Evolutionary conservation across 1,284 basidiomycete species (phyloP), one percentile per base, ranked within the genome.

Genomic region (Puccinia hordei): DNA sequence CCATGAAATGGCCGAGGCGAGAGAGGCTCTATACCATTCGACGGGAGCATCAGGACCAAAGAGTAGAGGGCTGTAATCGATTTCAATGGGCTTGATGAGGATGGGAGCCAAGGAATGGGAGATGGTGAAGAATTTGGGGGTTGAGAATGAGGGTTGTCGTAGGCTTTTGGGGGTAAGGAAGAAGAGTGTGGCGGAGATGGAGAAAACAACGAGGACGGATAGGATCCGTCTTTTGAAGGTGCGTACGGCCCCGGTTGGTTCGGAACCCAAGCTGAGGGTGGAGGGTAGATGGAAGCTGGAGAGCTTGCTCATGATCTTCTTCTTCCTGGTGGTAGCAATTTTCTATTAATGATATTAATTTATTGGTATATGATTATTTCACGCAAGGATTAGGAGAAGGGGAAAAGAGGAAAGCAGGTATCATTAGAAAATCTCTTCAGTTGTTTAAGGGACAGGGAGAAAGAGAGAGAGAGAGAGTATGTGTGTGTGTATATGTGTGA

Each of bases 31-130:
- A 10, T 68, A 66, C 75, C 75, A 77, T 30, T 51, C 61, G 0
- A 65, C 61, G 5, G 61, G 38, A 22, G 65, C 61, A n/a, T 77
- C 63, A 15, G 69, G 65, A n/a, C 75, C 75, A 15, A 77, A 51
- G n/a, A 66, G 27, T 24, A 6, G 49, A 22, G 75, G 61, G 22
- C 41, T 51, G 27, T 77, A 77, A 8, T 30, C 17, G 38, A 49
- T 63, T 63, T 63, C 27, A n/a, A 76, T 33, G 12, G 73, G 73
- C 46, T 24, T 63, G 41, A 76, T 30, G 61, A 76, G 10, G 10
- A 44, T 41, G 17, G 46, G 55, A 30, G 44, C 61, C 13, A 49
- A 13, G 9, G 49, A 49, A 19, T 41, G 19, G 2, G 44, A 9
- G 10, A 38, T 22, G n/a, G 12, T 10, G n/a, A 65, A 46, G 12